phyloP scores from a whole-genome alignment of 352 stramenopile species.

The Globisporangium alternatum region DNA sequence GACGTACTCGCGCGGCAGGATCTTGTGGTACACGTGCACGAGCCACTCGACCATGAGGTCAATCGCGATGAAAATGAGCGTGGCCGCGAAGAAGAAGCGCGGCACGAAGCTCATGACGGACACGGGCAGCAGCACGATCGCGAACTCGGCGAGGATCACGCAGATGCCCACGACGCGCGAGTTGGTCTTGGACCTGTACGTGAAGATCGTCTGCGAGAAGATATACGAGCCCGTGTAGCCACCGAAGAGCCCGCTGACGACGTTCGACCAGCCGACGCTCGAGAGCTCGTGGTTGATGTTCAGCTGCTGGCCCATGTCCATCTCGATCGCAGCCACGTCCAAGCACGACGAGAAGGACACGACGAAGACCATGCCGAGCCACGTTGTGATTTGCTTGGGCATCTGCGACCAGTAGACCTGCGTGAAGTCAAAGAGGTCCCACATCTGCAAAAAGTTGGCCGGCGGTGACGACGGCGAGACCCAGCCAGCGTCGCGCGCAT shows the following conservation, averaged over 20 bases:
- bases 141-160: conserved; percentile 87
- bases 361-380: conserved; percentile 96
- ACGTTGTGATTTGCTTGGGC: conserved; percentile 88
- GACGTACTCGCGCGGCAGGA: conserved; percentile 89
- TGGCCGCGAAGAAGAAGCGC: conserved; percentile 97
- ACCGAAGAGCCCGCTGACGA: conserved; percentile 93
- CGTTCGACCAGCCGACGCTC: conserved; percentile 95
- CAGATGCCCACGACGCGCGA: conserved; percentile 89
- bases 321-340: conserved; percentile 97
- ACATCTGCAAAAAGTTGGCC: conserved; percentile 65
- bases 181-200: conserved; percentile 90
- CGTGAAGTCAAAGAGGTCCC: conserved; percentile 90
- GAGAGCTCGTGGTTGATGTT: conserved; percentile 94
- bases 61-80: conserved; percentile 96
- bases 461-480: conserved; percentile 72
- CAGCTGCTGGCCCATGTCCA: conserved; percentile 93
- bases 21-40: conserved; percentile 78
- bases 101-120: conserved; percentile 95
- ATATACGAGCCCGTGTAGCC: conserved; percentile 99
- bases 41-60: conserved; percentile 98
- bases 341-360: conserved; percentile 97
- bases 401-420: conserved; percentile 90
- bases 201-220: conserved; percentile 99
- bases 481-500: conserved; percentile 91
- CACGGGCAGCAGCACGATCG: conserved; percentile 88